These are phyloP conservation scores for Amniculicola lignicola DNA, from an alignment of 495 filamentous ascomycete genomes.

Conservation along the genomic window DNA sequence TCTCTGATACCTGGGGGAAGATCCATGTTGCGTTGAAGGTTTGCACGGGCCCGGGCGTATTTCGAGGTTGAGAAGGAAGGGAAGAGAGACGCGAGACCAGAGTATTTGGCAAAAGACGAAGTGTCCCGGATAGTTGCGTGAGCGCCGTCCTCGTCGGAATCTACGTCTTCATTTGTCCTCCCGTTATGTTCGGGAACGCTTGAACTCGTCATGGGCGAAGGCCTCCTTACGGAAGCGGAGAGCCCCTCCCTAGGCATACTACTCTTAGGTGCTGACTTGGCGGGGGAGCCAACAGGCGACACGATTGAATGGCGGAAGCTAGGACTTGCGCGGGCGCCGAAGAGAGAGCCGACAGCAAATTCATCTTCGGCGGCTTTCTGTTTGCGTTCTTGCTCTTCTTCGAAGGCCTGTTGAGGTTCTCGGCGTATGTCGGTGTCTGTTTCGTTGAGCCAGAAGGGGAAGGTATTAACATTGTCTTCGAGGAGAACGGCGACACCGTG, in stretches of 20 bases:
- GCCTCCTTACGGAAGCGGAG: conserved; percentile 24
- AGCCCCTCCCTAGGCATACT: background rate
- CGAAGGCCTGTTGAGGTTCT: conserved; percentile 86
- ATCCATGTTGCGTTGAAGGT: conserved; percentile 36
- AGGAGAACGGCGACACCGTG: conserved; percentile 89
- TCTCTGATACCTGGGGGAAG: conserved; percentile 84
- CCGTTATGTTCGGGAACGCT: conserved; percentile 31
- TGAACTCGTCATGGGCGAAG: conserved; percentile 10
- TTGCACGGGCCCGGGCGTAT: conserved; percentile 61
- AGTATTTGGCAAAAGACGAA: conserved; percentile 33
- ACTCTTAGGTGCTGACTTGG: conserved; percentile 1
- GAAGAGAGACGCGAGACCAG: conserved; percentile 56
- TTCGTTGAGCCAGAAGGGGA: conserved; percentile 92
- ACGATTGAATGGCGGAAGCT: conserved; percentile 25
- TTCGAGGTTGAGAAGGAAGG: conserved; percentile 71
- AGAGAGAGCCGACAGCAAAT: conserved; percentile 81
- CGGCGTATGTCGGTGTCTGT: conserved; percentile 88
- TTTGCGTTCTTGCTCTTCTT: conserved; percentile 80
- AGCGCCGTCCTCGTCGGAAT: conserved; percentile 45
- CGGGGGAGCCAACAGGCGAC: conserved; percentile 35
- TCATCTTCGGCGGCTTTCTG: conserved; percentile 79
- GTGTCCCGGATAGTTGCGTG: conserved; percentile 25
- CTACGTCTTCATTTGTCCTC: conserved; percentile 40
- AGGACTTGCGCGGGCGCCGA: conserved; percentile 51
- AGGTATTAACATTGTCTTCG: conserved; percentile 91